Evolutionary conservation across 108 stramenopile species (phyloP).

Genomic region (Skeletonema tropicum): DNA sequence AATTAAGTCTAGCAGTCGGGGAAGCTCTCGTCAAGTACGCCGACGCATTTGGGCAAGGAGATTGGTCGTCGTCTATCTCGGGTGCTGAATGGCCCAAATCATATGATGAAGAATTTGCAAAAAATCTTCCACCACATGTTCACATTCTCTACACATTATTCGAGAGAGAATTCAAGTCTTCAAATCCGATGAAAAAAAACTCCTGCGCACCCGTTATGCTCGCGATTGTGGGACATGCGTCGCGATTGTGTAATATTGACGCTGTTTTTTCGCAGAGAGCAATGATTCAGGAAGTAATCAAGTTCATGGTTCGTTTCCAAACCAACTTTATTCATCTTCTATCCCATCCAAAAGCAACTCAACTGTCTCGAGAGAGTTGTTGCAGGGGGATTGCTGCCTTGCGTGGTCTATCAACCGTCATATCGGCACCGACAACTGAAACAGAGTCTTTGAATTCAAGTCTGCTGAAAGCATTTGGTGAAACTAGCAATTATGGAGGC

Average conservation of each 20-base stretch:
- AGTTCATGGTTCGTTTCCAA: conserved; percentile 60
- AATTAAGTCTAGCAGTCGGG: conserved; percentile 70
- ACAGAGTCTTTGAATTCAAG: conserved; percentile 51
- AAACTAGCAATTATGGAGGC: conserved; percentile 78
- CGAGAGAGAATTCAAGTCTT: conserved; percentile 43
- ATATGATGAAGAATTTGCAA: conserved; percentile 58
- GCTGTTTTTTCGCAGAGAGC: conserved; percentile 6
- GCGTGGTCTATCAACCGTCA: conserved; percentile 53
- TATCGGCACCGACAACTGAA: conserved; percentile 1
- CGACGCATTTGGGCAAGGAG: conserved; percentile 49
- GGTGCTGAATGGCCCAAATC: conserved; percentile 35
- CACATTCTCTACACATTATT: conserved; percentile 72
- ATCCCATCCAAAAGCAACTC: conserved; percentile 78
- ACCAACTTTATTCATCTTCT: conserved; percentile 72
- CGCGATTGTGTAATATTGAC: conserved; percentile 45
- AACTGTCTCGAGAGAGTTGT: conserved; percentile 79
- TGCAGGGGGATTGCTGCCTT: conserved; percentile 83
- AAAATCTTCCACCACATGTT: conserved; percentile 65
- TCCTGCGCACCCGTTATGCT: conserved; percentile 68
- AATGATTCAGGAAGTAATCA: conserved; percentile 49
- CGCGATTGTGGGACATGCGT: conserved; percentile 68
- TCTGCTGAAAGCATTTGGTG: conserved; percentile 79
- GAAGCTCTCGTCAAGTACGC: conserved; percentile 76
- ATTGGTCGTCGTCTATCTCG: conserved; percentile 39
- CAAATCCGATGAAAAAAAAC: conserved; percentile 68